Evolutionary conservation across 176 grass and related monocot genomes (phyloP), one percentile per base, ranked within the genome.

Genomic region (Triticum urartu): DNA sequence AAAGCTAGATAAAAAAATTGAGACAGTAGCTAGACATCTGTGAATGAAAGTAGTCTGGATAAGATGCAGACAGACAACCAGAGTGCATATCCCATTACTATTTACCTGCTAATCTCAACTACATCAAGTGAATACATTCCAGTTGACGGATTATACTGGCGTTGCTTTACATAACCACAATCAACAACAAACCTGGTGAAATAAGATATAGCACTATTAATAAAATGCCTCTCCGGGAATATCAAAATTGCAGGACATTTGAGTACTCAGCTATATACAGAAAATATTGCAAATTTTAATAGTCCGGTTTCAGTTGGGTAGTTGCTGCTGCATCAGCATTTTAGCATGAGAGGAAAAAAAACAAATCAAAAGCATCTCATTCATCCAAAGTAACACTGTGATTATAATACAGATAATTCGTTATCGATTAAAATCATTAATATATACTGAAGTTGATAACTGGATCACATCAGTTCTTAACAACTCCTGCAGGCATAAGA

Each of bases 81-180:
- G 6, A 71, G 7, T n/a, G 45, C 72, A 83, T 13, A 63, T 83
- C 67, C 8, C 40, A 77, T 42, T 40, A 87, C 72, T 52, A 81
- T 82, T 56, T 87, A 98, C 93, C 91, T 98, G 90, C 95, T 98
- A 80, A 98, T 98, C 61, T 98, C 89, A 78, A 98, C 91, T 60
- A 95, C 85, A 93, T 98, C 95, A 87, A 98, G 93, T 82, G 95
- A 98, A 87, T 98, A 95, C 95, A 98, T 95, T 91, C 95, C 95
- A 75, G 86, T 92, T 25, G 89, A 94, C 33, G 95, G 95, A 75
- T 98, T 98, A 83, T 98, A 98, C 43, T 95, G 93, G 1, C 88
- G 93, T 67, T 98, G 95, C 90, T 98, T 98, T 85, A 98, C 95
- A 88, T 89, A 98, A 72, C 95, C 95, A 92, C 86, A 91, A 87